Evolutionary conservation across 148 eudicot species (phyloP).

Genomic region (Silene latifolia): DNA sequence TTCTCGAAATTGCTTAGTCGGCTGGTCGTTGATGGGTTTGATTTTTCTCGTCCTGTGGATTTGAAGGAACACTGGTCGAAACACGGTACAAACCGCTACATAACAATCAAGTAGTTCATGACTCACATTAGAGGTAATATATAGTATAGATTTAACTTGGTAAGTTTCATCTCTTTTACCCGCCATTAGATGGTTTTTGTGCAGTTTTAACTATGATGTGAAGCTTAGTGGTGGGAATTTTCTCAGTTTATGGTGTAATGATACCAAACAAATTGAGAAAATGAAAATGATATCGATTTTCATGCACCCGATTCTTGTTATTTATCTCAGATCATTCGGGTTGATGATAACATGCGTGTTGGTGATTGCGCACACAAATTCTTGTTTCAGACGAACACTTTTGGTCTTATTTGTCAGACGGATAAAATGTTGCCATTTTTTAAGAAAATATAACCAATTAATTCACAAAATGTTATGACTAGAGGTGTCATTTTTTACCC

Average conservation of each 20-base stretch:
- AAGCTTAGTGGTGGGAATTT: background rate
- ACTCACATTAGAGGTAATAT: background rate
- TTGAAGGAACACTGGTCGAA: slow-evolving; percentile 75
- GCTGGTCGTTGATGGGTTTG: slow-evolving; percentile 57
- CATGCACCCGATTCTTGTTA: no score
- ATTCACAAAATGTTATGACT: no score
- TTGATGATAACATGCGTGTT: no score
- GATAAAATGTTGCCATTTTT: no score
- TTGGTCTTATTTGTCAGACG: no score
- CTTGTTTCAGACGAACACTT: no score
- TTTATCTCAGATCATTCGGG: no score
- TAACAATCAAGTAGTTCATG: slow-evolving; percentile 55
- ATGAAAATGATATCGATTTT: background rate
- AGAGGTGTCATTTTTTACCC: no score
- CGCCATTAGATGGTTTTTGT: background rate
- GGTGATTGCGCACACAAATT: no score
- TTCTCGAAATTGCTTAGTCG: slow-evolving; percentile 66
- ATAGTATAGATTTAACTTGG: background rate
- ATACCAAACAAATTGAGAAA: background rate
- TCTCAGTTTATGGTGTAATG: background rate
- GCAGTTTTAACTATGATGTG: background rate
- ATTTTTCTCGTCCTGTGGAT: slow-evolving; percentile 60
- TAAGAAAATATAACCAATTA: no score
- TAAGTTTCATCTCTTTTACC: background rate
- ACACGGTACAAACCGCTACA: slow-evolving; percentile 86